Percentiles rank a stretch among this genome's conserved stretches.
Evolutionary conservation across 768 basidiomycete genomes (phyloP).

Genomic region (Tricholoma sp.): DNA sequence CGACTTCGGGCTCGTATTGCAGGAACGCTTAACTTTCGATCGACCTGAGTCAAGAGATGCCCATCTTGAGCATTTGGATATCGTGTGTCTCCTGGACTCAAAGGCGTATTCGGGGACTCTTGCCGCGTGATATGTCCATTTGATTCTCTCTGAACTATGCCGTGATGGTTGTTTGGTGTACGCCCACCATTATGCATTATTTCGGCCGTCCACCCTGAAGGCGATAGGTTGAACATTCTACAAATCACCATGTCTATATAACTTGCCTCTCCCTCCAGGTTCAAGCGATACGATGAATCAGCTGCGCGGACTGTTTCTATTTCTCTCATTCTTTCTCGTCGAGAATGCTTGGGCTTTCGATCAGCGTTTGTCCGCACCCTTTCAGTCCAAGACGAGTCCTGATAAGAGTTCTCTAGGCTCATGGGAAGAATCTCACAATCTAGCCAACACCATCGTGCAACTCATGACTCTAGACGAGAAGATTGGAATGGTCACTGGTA

Average conservation of each 20-base stretch:
- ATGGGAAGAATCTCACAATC: constrained; percentile 38
- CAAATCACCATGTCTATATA: background rate
- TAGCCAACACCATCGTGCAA: constrained; percentile 30
- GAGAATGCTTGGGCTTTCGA: background rate
- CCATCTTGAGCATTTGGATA: background rate
- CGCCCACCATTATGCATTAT: background rate
- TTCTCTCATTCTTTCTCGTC: background rate
- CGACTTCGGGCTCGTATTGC: too few relatives aligned
- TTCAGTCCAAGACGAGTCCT: background rate
- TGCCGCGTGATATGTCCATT: background rate
- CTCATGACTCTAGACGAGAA: constrained; percentile 44
- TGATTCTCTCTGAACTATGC: background rate
- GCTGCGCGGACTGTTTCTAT: background rate
- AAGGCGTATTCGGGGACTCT: background rate
- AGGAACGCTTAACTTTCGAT: too few relatives aligned
- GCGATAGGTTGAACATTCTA: background rate
- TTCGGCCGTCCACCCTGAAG: background rate
- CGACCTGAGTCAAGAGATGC: background rate
- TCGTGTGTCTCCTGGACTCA: background rate
- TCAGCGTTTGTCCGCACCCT: background rate
- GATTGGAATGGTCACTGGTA: constrained; percentile 39
- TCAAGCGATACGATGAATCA: background rate
- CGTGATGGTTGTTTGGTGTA: background rate
- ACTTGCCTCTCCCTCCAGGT: background rate
- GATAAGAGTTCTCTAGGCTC: constrained; percentile 25